These are phyloP conservation scores for Lagenaria siceraria DNA, from an alignment of 306 rosid genomes.

Conservation along the genomic window DNA sequence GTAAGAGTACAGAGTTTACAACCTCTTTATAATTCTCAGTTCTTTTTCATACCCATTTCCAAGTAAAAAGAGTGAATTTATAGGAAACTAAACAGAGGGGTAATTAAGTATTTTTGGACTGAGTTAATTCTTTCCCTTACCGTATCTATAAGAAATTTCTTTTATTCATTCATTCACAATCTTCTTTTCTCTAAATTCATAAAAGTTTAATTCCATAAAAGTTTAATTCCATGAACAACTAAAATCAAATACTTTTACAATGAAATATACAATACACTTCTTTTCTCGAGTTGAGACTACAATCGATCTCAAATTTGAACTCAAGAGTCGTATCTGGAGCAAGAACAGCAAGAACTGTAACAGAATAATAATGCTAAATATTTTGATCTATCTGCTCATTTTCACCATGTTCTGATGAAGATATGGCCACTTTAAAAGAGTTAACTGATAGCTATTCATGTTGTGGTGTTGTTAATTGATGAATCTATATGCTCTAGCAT, in stretches of 20 bases:
- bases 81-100: no score
- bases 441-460: background rate
- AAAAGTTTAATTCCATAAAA: no score
- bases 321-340: background rate
- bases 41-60: no score
- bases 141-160: background rate
- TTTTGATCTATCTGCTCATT: background rate
- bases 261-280: background rate
- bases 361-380: background rate
- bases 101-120: no score
- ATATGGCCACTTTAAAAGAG: background rate
- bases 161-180: background rate
- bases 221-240: background rate
- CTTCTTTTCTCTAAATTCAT: background rate
- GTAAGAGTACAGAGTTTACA: no score
- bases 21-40: no score
- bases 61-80: no score
- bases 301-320: background rate
- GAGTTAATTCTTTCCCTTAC: no score
- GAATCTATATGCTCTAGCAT: slow-evolving; percentile 17
- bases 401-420: background rate
- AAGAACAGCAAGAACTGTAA: background rate
- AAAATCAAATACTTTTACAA: background rate
- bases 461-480: background rate
- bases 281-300: background rate